Conservation (phyloP, 305 asterid genomes). For the Ilex paraguariensis region DNA sequence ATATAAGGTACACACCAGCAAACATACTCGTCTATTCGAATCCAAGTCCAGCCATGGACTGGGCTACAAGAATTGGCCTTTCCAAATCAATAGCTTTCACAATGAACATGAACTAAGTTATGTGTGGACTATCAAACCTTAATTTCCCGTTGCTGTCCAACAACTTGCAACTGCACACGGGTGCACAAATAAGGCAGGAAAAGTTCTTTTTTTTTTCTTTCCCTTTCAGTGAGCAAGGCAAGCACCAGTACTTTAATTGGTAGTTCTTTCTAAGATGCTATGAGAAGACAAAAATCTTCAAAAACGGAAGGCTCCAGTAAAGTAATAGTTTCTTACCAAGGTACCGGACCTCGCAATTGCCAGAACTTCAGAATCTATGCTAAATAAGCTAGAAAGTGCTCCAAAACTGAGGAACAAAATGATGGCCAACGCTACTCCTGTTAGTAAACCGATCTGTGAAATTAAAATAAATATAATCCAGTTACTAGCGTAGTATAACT, state of each 20-base stretch:
- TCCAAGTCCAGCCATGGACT: not conserved
- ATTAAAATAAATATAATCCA: too few relatives aligned
- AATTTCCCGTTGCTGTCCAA: too few relatives aligned
- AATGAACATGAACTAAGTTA: too few relatives aligned
- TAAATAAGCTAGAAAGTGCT: slow-evolving; percentile 66
- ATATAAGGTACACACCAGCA: too few relatives aligned
- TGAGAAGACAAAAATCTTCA: not conserved
- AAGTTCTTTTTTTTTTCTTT: too few relatives aligned
- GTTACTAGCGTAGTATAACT: not conserved
- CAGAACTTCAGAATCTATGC: slow-evolving; percentile 69
- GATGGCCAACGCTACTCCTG: slow-evolving; percentile 64
- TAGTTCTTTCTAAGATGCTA: not conserved
- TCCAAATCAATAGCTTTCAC: too few relatives aligned
- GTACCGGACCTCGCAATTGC: slow-evolving; percentile 72
- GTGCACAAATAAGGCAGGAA: too few relatives aligned
- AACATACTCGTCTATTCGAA: not conserved
- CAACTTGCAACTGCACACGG: too few relatives aligned
- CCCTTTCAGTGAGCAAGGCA: not conserved
- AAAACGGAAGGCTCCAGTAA: slow-evolving; percentile 2
- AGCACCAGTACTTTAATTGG: not conserved
- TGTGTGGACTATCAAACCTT: too few relatives aligned
- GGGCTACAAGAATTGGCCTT: not conserved
- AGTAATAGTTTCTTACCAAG: slow-evolving; percentile 49
- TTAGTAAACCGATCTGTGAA: slow-evolving; percentile 54
- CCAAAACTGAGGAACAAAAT: slow-evolving; percentile 62